A percentile compares a stretch with the other conserved stretches of the same genome.
phyloP scores from a whole-genome alignment of 139 green algal genomes.

The Gonium pectorale region DNA sequence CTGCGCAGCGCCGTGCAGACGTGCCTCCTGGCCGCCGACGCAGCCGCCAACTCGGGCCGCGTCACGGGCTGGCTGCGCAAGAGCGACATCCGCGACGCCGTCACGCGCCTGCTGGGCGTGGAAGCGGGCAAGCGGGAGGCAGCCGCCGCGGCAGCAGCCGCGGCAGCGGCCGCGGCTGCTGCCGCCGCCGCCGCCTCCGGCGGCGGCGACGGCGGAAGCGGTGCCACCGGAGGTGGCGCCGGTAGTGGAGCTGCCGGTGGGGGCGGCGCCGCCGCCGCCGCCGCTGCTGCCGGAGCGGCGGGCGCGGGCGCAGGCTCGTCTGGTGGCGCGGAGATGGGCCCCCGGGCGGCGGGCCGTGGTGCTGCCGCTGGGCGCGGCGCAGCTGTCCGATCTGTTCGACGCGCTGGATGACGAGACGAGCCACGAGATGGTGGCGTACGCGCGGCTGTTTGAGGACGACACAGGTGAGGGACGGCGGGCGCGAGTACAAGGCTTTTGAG shows the following conservation, averaged over 20 bases:
- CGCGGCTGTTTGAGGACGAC: slow-evolving; percentile 50
- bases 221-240: background rate
- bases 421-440: slow-evolving; percentile 55
- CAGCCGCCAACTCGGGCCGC: slow-evolving; percentile 15
- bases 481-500: background rate
- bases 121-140: slow-evolving; percentile 22
- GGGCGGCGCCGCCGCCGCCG: no score
- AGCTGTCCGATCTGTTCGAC: slow-evolving; percentile 52
- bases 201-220: background rate
- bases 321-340: background rate
- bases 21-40: slow-evolving; percentile 27
- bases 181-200: background rate
- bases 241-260: background rate
- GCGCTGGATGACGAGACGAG: slow-evolving; percentile 59
- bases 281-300: background rate
- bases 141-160: background rate
- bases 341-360: slow-evolving; percentile 20
- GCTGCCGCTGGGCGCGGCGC: background rate
- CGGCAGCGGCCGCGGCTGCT: background rate
- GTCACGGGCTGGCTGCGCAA: slow-evolving; percentile 65
- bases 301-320: background rate
- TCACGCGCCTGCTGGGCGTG: slow-evolving; percentile 10
- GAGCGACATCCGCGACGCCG: slow-evolving; percentile 42
- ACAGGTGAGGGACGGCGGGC: slow-evolving; percentile 6
- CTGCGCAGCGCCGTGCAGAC: slow-evolving; percentile 44